Evolutionary conservation across 805 yeast species (phyloP).

Genomic region (Debaryomyces tyrocola): DNA sequence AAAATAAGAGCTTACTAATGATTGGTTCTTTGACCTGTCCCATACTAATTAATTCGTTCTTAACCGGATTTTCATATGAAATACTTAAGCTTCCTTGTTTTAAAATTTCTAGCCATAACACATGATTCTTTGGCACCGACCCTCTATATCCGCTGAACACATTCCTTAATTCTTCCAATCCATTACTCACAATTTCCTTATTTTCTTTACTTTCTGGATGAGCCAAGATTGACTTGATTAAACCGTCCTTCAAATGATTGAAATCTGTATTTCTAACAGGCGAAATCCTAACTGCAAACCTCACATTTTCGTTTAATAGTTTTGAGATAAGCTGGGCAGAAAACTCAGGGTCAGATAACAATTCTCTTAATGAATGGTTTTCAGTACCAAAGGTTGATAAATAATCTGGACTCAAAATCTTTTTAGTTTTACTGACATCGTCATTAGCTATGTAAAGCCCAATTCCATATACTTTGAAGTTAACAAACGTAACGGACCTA

Average conservation of each 20-base stretch:
- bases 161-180: constrained; percentile 64
- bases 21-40: constrained; percentile 65
- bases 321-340: constrained; percentile 56
- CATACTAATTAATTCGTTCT: constrained; percentile 28
- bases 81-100: constrained; percentile 28
- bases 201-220: constrained; percentile 55
- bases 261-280: constrained; percentile 92
- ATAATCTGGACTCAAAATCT: constrained; percentile 41
- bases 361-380: constrained; percentile 14
- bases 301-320: constrained; percentile 58
- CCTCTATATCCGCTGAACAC: constrained; percentile 62
- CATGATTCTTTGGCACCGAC: constrained; percentile 73
- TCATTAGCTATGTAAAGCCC: constrained; percentile 74
- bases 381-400: constrained; percentile 27
- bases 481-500: constrained; percentile 78
- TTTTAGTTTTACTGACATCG: constrained; percentile 42
- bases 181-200: constrained; percentile 46
- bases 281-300: constrained; percentile 70
- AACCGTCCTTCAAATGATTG: constrained; percentile 85
- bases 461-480: constrained; percentile 81
- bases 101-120: constrained; percentile 57
- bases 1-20: constrained; percentile 64
- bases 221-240: constrained; percentile 75
- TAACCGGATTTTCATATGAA: constrained; percentile 27
- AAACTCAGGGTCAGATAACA: constrained; percentile 50